Evolutionary conservation across 306 rosid species (phyloP).

Genomic region (Nissolia schottii): DNA sequence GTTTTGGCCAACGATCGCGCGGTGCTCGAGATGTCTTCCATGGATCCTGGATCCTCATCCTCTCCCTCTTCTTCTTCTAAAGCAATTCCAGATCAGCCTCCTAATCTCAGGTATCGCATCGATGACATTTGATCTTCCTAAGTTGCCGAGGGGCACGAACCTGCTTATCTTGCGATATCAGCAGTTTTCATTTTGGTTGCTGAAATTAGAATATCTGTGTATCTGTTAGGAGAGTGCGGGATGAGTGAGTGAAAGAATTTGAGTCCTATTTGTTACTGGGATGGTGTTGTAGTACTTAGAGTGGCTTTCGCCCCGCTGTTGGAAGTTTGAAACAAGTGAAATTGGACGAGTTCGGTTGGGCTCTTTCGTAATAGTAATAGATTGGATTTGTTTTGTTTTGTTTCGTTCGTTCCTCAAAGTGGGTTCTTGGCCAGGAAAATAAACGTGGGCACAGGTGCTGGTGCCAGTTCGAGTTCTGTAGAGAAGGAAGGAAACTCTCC

Average conservation of each 20-base stretch:
- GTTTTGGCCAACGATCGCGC: slow-evolving; percentile 93
- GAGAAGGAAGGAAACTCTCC: slow-evolving; percentile 42
- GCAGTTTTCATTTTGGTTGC: neutral
- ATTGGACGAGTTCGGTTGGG: neutral
- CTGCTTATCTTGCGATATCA: neutral
- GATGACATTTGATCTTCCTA: neutral
- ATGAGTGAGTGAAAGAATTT: neutral
- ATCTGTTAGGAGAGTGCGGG: neutral
- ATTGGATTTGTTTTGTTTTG: neutral
- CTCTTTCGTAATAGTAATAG: no score
- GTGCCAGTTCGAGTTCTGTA: slow-evolving; percentile 36
- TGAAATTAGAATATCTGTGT: neutral
- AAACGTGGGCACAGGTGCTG: slow-evolving; percentile 44
- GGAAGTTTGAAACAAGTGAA: no score
- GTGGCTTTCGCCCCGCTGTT: no score
- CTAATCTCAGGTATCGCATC: slow-evolving; percentile 55
- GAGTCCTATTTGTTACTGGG: neutral
- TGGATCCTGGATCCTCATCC: slow-evolving; percentile 84
- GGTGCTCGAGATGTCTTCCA: slow-evolving; percentile 92
- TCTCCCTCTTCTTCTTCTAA: slow-evolving; percentile 47
- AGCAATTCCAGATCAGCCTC: slow-evolving; percentile 34
- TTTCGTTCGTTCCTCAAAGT: neutral
- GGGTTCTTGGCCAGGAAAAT: slow-evolving; percentile 49
- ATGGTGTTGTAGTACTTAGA: neutral
- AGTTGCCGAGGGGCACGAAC: no score